phyloP scores from a whole-genome alignment of 768 basidiomycete species.

The Lactarius quietus region DNA sequence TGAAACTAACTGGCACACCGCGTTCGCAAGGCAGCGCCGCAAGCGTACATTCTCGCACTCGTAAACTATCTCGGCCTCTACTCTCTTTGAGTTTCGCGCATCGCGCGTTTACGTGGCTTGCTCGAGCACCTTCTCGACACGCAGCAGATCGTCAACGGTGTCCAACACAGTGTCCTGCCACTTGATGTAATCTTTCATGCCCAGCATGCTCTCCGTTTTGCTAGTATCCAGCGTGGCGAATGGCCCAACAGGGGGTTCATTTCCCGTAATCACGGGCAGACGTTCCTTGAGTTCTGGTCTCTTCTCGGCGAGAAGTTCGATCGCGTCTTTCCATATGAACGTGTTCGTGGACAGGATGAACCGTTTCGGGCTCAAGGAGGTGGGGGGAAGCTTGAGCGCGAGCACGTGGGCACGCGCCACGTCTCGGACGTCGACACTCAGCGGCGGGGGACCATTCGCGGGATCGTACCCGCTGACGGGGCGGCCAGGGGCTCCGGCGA shows the following conservation, averaged over 20 bases:
- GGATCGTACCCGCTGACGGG: conserved; percentile 24
- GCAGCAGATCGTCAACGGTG: conserved; percentile 23
- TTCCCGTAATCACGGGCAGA: conserved; percentile 23
- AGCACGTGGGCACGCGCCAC: conserved; percentile 34
- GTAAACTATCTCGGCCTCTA: neutral
- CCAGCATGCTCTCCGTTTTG: conserved; percentile 5
- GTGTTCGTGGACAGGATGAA: conserved; percentile 29
- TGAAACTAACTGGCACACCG: conserved; percentile 5
- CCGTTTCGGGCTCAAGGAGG: conserved; percentile 16
- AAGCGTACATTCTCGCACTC: neutral
- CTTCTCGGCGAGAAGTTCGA: conserved; percentile 26
- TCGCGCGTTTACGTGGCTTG: neutral
- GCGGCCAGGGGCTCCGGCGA: conserved; percentile 24
- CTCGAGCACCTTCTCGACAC: conserved; percentile 14
- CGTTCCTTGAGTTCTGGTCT: conserved; percentile 30
- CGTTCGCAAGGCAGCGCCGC: conserved; percentile 7
- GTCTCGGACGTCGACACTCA: conserved; percentile 33
- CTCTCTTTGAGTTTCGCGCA: neutral
- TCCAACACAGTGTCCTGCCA: conserved; percentile 24
- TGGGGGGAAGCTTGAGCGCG: conserved; percentile 25
- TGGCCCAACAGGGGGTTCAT: neutral
- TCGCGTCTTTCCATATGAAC: conserved; percentile 31
- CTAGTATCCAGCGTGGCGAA: conserved; percentile 6
- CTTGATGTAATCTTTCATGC: conserved; percentile 14
- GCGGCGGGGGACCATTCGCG: conserved; percentile 19